Conservation (phyloP, 495 filamentous ascomycete genomes). For the Penicillium samsonianum region DNA sequence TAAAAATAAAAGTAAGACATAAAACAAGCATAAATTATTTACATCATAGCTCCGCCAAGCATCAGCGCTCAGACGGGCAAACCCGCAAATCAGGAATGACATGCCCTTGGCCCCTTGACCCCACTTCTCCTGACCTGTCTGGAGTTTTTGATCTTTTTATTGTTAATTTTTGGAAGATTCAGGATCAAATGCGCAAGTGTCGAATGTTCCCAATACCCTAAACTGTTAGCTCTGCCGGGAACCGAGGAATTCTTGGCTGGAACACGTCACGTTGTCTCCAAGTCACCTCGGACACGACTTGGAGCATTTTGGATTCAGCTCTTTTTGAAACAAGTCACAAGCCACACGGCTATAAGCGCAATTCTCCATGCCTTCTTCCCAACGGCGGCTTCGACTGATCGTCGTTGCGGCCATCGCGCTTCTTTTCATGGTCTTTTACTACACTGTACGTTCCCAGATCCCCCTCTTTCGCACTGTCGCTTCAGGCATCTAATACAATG, state of each 20-base stretch:
- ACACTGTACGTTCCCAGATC: constrained; percentile 46
- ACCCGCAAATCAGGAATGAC: constrained; percentile 10
- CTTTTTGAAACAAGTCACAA: neutral
- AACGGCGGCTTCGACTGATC: constrained; percentile 63
- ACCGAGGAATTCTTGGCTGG: constrained; percentile 1
- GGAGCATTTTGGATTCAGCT: neutral
- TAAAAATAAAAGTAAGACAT: neutral
- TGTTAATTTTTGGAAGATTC: neutral
- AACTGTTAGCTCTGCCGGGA: neutral
- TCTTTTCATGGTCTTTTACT: constrained; percentile 62
- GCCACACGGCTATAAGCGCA: constrained; percentile 1
- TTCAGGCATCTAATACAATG: constrained; percentile 9
- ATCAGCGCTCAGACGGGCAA: constrained; percentile 1
- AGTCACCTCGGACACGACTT: neutral
- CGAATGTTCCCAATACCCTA: neutral
- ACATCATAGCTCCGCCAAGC: constrained; percentile 10
- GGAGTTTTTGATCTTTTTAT: neutral
- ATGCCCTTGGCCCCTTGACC: constrained; percentile 5
- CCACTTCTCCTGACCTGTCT: constrained; percentile 15
- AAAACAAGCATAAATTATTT: neutral
- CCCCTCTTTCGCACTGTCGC: neutral
- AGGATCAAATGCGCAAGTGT: neutral
- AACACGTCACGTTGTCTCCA: neutral
- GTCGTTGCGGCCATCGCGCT: constrained; percentile 57
- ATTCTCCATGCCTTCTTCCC: constrained; percentile 69